These are phyloP conservation scores for Nemania diffusa DNA, from an alignment of 2,329 filamentous ascomycete species.

Conservation along the genomic window DNA sequence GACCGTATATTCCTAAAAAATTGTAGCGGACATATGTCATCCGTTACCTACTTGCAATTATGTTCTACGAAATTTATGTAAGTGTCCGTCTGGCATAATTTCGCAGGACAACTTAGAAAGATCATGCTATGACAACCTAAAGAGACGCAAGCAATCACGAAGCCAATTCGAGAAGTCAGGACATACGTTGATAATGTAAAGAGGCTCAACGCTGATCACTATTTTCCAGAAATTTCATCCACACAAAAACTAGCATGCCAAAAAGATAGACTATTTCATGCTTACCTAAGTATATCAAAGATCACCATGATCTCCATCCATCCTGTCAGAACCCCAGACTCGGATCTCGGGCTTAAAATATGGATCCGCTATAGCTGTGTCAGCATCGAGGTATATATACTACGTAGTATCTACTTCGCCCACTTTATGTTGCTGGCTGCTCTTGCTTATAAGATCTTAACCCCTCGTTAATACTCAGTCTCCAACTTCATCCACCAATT, in stretches of 20 bases:
- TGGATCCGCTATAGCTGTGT: conserved; percentile 2
- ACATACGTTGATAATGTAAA: not conserved
- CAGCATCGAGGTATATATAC: not conserved
- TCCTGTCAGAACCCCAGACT: conserved; percentile 6
- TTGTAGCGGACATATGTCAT: conserved; percentile 10
- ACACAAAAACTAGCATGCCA: not conserved
- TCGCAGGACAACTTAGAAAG: not conserved
- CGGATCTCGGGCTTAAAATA: not conserved
- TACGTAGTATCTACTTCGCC: not conserved
- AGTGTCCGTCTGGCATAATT: not conserved
- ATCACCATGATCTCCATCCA: conserved; percentile 19
- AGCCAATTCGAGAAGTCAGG: not conserved
- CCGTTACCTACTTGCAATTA: conserved; percentile 1
- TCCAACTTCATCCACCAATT: not conserved
- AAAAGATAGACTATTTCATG: conserved; percentile 13
- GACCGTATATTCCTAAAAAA: not conserved
- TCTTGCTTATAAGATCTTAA: not conserved
- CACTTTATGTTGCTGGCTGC: not conserved
- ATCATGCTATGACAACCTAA: not conserved
- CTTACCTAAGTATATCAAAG: not conserved
- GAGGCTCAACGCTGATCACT: conserved; percentile 28
- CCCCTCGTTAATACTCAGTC: not conserved
- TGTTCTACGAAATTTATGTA: not conserved
- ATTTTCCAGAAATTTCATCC: not conserved
- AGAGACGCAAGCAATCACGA: not conserved